These are phyloP conservation scores for Trichoderma afroharzianum DNA, from an alignment of 2,329 filamentous ascomycete species.

Conservation along the genomic window DNA sequence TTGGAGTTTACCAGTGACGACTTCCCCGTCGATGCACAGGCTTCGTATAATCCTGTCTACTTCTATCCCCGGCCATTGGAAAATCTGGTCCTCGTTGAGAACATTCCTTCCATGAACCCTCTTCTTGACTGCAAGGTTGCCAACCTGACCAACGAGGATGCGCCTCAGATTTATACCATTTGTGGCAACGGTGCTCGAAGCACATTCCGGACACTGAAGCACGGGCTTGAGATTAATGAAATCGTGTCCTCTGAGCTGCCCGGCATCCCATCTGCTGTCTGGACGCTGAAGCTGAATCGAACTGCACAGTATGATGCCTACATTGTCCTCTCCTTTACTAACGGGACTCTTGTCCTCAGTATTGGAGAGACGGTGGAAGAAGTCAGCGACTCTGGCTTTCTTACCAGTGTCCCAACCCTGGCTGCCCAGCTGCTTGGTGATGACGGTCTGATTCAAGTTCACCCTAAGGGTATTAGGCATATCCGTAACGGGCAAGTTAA, in stretches of 20 bases:
- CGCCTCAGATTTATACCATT: constrained; percentile 92
- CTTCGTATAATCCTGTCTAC: constrained; percentile 72
- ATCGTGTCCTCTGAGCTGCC: constrained; percentile 93
- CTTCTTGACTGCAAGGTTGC: constrained; percentile 87
- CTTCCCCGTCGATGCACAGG: constrained; percentile 71
- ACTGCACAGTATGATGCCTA: constrained; percentile 88
- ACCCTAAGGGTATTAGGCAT: constrained; percentile 93
- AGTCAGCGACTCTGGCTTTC: constrained; percentile 87
- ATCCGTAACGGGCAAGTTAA: constrained; percentile 77
- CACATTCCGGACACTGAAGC: constrained; percentile 85
- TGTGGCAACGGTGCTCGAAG: constrained; percentile 86
- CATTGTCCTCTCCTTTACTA: constrained; percentile 89
- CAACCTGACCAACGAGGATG: constrained; percentile 87
- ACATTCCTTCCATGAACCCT: constrained; percentile 84
- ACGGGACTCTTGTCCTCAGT: constrained; percentile 84
- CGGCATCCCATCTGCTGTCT: constrained; percentile 84
- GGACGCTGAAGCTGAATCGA: constrained; percentile 85
- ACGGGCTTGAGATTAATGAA: constrained; percentile 89
- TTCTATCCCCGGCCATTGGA: constrained; percentile 77
- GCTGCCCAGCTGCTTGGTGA: constrained; percentile 93
- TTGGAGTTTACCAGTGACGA: constrained; percentile 79
- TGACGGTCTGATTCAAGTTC: constrained; percentile 87
- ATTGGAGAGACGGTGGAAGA: constrained; percentile 97
- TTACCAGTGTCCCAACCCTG: constrained; percentile 82
- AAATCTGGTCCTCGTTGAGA: constrained; percentile 81